Evolutionary conservation across 768 basidiomycete species (phyloP).

Genomic region (Zangia roseola): DNA sequence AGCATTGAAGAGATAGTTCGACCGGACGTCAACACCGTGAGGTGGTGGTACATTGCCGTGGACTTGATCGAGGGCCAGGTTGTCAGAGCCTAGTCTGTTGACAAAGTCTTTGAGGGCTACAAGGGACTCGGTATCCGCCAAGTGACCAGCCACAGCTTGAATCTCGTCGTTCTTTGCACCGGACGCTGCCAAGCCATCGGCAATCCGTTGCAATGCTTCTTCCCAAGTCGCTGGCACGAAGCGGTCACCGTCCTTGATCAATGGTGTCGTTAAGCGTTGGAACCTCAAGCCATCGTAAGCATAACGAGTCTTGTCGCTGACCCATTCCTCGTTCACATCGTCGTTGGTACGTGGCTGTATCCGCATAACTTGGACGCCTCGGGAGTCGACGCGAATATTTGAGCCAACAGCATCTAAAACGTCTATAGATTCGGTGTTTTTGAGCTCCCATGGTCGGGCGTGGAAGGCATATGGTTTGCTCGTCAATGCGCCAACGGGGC

Average conservation of each 20-base stretch:
- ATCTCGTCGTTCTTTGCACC: constrained; percentile 92
- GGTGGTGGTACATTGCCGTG: constrained; percentile 68
- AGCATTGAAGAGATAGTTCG: constrained; percentile 95
- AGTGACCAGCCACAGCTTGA: constrained; percentile 88
- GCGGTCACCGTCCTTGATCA: constrained; percentile 88
- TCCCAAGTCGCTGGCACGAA: constrained; percentile 93
- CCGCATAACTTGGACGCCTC: constrained; percentile 96
- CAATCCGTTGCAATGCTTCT: constrained; percentile 74
- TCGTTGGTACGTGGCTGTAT: constrained; percentile 96
- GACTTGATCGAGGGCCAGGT: constrained; percentile 76
- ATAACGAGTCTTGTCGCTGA: constrained; percentile 97
- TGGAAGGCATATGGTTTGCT: constrained; percentile 99
- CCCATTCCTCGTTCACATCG: constrained; percentile 99
- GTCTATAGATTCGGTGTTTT: constrained; percentile 96
- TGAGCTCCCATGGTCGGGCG: constrained; percentile 97
- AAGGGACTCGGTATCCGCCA: constrained; percentile 93
- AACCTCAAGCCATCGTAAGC: constrained; percentile 94
- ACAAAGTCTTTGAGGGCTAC: constrained; percentile 91
- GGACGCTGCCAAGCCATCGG: constrained; percentile 72
- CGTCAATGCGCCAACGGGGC: constrained; percentile 97
- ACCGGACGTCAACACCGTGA: constrained; percentile 86
- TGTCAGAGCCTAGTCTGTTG: constrained; percentile 94
- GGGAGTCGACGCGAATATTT: constrained; percentile 94
- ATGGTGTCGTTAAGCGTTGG: constrained; percentile 91
- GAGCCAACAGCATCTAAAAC: constrained; percentile 94